Percentiles rank a stretch among this genome's conserved stretches.
Conservation (phyloP, 208 protist species). For the Phytomonas sp. region DNA sequence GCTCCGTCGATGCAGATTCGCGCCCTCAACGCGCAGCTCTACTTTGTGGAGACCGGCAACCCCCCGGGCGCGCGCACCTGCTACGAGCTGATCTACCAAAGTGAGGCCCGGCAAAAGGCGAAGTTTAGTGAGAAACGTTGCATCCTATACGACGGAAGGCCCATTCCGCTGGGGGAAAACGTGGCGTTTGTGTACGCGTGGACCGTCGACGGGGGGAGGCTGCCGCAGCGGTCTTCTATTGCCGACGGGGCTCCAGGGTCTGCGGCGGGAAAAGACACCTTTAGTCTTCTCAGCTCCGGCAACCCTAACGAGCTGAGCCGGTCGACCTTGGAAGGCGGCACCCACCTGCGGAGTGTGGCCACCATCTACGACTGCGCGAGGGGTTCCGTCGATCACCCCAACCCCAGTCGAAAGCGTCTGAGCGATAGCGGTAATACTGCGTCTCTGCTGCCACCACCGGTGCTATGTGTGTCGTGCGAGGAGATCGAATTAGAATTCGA, state of each 20-base stretch:
- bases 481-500: constrained; percentile 73
- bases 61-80: constrained; percentile 41
- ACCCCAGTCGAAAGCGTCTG: constrained; percentile 19
- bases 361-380: constrained; percentile 66
- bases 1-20: constrained; percentile 46
- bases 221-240: too few species aligned
- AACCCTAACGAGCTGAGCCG: too few species aligned
- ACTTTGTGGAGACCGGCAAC: constrained; percentile 69
- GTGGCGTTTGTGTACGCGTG: constrained; percentile 69
- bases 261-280: too few species aligned
- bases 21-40: constrained; percentile 43
- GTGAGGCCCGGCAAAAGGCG: constrained; percentile 42
- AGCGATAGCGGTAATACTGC: constrained; percentile 14
- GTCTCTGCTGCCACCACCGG: constrained; percentile 50
- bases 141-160: constrained; percentile 36
- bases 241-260: too few species aligned
- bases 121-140: constrained; percentile 36
- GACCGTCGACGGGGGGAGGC: constrained; percentile 31
- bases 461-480: constrained; percentile 62
- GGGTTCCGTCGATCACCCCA: constrained; percentile 23
- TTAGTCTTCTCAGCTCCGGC: too few species aligned
- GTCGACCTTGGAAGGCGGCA: background rate
- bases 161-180: constrained; percentile 43
- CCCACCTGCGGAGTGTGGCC: constrained; percentile 43
- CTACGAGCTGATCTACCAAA: constrained; percentile 63